These are phyloP conservation scores for Pseudomonodictys pantanalensis DNA, from an alignment of 495 filamentous ascomycete genomes.

Conservation along the genomic window DNA sequence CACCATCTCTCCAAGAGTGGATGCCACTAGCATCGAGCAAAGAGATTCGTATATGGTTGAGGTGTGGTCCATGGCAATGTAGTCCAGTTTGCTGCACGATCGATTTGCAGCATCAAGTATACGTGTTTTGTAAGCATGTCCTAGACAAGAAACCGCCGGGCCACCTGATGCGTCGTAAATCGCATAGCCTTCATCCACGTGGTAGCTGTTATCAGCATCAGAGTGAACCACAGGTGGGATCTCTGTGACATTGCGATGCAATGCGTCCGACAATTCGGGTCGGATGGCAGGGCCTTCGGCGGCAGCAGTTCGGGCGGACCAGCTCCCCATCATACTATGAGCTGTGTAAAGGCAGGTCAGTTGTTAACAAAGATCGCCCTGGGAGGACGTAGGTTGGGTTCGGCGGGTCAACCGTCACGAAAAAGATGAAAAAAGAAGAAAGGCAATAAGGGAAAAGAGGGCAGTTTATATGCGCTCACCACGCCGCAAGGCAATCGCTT, in stretches of 20 bases:
- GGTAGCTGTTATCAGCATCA: constrained; percentile 1
- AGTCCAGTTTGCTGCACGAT: constrained; percentile 19
- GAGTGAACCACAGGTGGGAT: not conserved
- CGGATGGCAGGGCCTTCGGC: no score
- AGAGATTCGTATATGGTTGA: constrained; percentile 43
- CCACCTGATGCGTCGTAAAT: constrained; percentile 43
- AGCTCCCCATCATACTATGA: no score
- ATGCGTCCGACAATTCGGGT: no score
- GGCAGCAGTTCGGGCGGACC: no score
- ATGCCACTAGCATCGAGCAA: constrained; percentile 40
- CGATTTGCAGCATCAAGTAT: constrained; percentile 19
- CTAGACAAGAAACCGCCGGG: constrained; percentile 43
- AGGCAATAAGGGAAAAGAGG: no score
- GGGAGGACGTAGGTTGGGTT: no score
- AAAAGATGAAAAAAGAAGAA: no score
- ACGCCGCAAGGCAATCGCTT: no score
- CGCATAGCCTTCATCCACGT: constrained; percentile 31
- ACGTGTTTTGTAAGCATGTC: constrained; percentile 39
- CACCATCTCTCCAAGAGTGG: constrained; percentile 33
- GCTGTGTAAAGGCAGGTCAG: no score
- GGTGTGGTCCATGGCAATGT: constrained; percentile 23
- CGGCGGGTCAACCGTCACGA: no score
- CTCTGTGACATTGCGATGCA: not conserved
- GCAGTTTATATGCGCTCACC: no score
- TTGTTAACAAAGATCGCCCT: no score